phyloP scores from a whole-genome alignment of 2,329 filamentous ascomycete genomes.

The Ophiostoma montium region DNA sequence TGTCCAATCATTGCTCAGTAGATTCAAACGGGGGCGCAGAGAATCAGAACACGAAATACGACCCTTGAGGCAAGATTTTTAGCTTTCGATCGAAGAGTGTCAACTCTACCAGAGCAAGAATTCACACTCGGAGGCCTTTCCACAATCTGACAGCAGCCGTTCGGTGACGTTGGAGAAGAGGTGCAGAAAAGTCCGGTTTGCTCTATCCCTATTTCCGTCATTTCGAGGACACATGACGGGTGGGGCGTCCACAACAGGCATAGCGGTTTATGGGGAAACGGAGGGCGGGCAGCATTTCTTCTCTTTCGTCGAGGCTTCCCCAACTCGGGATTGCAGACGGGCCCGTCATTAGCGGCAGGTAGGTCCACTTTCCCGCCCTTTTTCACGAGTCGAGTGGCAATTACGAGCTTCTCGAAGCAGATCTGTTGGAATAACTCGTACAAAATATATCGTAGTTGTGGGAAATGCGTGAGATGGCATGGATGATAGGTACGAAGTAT shows the following conservation, averaged over 20 bases:
- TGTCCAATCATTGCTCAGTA: background rate
- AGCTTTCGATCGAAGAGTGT: no score
- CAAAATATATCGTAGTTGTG: no score
- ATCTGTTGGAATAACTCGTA: no score
- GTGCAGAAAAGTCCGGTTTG: background rate
- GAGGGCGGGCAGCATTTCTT: background rate
- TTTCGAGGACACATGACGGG: conserved; percentile 8
- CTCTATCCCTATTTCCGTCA: background rate
- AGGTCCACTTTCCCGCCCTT: background rate
- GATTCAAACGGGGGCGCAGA: background rate
- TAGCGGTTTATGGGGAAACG: conserved; percentile 5
- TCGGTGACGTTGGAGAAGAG: no score
- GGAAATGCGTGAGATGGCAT: no score
- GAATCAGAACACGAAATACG: background rate
- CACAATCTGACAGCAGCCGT: no score
- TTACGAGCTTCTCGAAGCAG: no score
- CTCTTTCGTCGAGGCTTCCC: background rate
- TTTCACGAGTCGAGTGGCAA: no score
- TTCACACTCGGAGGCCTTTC: no score
- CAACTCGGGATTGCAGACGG: background rate
- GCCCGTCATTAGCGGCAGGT: background rate
- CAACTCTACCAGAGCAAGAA: no score
- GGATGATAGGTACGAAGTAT: no score
- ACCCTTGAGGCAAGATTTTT: no score
- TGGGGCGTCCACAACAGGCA: background rate